Evolutionary conservation across 768 basidiomycete species (phyloP).

Genomic region (Neoboletus brunneissimus): DNA sequence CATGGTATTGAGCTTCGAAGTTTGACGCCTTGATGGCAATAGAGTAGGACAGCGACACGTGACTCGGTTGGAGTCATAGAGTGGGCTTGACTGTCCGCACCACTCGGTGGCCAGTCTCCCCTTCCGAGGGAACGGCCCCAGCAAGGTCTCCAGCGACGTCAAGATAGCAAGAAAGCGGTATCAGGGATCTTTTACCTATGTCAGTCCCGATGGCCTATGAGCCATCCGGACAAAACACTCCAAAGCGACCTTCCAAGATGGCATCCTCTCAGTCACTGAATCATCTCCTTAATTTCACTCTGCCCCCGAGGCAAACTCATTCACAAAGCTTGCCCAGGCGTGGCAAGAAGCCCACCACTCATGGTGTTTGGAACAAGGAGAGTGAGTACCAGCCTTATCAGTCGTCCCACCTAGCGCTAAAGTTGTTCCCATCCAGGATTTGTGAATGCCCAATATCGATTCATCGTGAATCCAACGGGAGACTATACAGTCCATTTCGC

Average conservation of each 20-base stretch:
- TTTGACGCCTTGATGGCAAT: neutral
- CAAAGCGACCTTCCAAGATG: slow-evolving; percentile 69
- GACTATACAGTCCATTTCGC: slow-evolving; percentile 94
- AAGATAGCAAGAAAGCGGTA: slow-evolving; percentile 10
- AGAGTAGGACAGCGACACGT: slow-evolving; percentile 21
- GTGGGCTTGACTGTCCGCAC: neutral
- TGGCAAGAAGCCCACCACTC: slow-evolving; percentile 63
- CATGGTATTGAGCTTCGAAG: slow-evolving; percentile 50
- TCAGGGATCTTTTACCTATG: slow-evolving; percentile 21
- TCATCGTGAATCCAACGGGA: slow-evolving; percentile 91
- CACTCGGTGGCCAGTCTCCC: slow-evolving; percentile 36
- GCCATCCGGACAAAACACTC: slow-evolving; percentile 34
- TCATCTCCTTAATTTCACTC: slow-evolving; percentile 90
- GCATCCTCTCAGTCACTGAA: slow-evolving; percentile 63
- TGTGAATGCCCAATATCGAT: slow-evolving; percentile 94
- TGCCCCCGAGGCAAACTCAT: slow-evolving; percentile 80
- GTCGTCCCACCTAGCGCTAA: slow-evolving; percentile 15
- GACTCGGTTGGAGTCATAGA: slow-evolving; percentile 25
- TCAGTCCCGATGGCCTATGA: slow-evolving; percentile 28
- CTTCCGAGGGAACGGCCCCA: slow-evolving; percentile 48
- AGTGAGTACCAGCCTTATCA: slow-evolving; percentile 53
- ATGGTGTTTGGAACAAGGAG: slow-evolving; percentile 86
- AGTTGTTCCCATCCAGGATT: slow-evolving; percentile 58
- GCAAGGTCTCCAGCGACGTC: slow-evolving; percentile 14
- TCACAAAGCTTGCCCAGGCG: slow-evolving; percentile 65